Evolutionary conservation across 2,329 filamentous ascomycete species (phyloP), one percentile per base, ranked within the genome.

Genomic region (Pseudocercospora macadamiae): DNA sequence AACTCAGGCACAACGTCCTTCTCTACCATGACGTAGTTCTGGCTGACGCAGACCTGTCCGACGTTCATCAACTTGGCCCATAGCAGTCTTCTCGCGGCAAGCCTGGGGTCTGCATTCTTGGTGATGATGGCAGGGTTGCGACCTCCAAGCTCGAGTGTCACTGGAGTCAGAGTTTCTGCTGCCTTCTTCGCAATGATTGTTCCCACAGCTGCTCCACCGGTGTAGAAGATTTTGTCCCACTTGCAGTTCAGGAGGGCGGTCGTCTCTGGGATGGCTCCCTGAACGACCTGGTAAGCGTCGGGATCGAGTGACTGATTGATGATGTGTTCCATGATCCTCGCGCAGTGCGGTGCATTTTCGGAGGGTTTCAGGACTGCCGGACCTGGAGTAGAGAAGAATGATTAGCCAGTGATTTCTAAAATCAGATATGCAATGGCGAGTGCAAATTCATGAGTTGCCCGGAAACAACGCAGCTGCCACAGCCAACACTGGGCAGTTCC

Each of bases 151-250:
- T 99, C 95, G 48, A 97, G 86, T 8, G 88, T 85, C 19, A 96
- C 87, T 0, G 95, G 95, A 0, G 95, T 97, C 61, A 82, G 73
- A 0, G 80, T 82, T 70, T 82, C 79, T 1, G 80, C 79, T 1
- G 79, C 80, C 70, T 81, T 81, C 74, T 81, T 80, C 12, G 80
- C 77, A 58, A 82, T 79, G 66, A 82, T 82, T 19, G 71, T 80
- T 48, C 90, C 95, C 16, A 97, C 91, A 25, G 73, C 79, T 53
- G 83, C 83, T 69, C 86, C 88, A 55, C 95, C 95, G 1, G 95
- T 99, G 79, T 96, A 99, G 80, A 95, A 93, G 70, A 99, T 96
- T 83, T 97, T 97, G 79, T 96, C 93, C 89, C 93, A 99, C 75
- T 93, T 93, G 79, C 92, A 86, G 58, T 93, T 86, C 30, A 99